Conservation (phyloP, 129 eudicot species). For the Glebionis coronaria region DNA sequence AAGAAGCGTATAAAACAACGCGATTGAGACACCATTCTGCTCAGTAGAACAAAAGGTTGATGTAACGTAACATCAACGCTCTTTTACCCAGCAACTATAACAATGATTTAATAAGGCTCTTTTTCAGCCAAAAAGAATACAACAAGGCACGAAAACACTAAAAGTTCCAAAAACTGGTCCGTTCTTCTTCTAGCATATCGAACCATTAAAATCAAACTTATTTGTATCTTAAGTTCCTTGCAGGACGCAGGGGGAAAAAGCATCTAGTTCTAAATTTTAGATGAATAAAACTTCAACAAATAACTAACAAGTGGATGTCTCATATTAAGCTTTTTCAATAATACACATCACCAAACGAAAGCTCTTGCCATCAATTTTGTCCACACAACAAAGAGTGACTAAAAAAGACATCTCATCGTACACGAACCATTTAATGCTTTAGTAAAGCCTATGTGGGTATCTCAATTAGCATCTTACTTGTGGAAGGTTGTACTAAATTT, state of each 20-base stretch:
- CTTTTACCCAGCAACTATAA: too few species aligned
- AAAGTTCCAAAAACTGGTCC: too few species aligned
- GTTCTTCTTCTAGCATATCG: neutral
- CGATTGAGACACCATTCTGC: too few species aligned
- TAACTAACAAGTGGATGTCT: neutral
- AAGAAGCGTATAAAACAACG: too few species aligned
- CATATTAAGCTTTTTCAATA: neutral
- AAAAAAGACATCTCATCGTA: neutral
- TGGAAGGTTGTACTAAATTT: conserved; percentile 4
- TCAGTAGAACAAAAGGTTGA: too few species aligned
- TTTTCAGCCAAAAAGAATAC: too few species aligned
- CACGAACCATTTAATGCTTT: neutral
- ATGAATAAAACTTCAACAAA: neutral
- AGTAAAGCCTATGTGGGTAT: neutral
- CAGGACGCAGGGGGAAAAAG: neutral
- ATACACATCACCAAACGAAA: conserved; percentile 2
- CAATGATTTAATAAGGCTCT: too few species aligned
- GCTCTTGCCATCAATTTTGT: neutral
- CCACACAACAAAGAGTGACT: conserved; percentile 4
- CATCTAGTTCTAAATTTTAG: neutral
- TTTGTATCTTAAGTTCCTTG: neutral
- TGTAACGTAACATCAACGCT: too few species aligned
- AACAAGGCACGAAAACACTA: too few species aligned
- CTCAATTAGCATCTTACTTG: conserved; percentile 2
- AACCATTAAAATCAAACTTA: neutral